Evolutionary conservation across 768 basidiomycete species (phyloP).

Genomic region (Serendipita indica): DNA sequence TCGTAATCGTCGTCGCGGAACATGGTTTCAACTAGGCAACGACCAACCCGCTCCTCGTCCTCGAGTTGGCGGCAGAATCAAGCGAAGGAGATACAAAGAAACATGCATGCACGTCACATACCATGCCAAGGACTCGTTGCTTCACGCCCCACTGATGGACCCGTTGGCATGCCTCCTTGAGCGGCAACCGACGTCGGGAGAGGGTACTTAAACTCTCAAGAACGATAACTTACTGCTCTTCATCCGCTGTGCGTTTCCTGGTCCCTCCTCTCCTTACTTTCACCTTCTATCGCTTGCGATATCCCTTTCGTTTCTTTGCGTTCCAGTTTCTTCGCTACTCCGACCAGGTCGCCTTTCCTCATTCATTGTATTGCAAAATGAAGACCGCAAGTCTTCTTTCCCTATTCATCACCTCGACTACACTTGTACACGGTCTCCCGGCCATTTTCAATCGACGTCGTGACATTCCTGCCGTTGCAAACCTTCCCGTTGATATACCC

Average conservation of each 20-base stretch:
- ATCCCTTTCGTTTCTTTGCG: neutral
- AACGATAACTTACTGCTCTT: neutral
- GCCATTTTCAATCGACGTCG: neutral
- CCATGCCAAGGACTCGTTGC: no score
- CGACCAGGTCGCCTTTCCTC: neutral
- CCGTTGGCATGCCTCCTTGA: neutral
- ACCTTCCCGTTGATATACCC: neutral
- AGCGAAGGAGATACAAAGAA: no score
- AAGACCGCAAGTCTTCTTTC: neutral
- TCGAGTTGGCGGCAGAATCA: no score
- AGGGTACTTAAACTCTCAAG: neutral
- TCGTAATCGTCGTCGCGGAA: no score
- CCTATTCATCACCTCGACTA: neutral
- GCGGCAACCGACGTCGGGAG: neutral
- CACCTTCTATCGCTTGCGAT: neutral
- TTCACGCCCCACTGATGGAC: no score
- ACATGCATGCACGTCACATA: no score
- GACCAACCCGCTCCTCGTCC: no score
- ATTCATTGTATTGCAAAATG: neutral
- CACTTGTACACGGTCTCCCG: neutral
- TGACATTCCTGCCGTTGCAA: neutral
- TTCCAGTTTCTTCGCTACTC: neutral
- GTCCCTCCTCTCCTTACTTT: neutral
- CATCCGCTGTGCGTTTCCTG: conserved; percentile 8
- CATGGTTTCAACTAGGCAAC: no score